Evolutionary conservation across 2,329 filamentous ascomycete species (phyloP).

Genomic region (Waltergamsia citrina): DNA sequence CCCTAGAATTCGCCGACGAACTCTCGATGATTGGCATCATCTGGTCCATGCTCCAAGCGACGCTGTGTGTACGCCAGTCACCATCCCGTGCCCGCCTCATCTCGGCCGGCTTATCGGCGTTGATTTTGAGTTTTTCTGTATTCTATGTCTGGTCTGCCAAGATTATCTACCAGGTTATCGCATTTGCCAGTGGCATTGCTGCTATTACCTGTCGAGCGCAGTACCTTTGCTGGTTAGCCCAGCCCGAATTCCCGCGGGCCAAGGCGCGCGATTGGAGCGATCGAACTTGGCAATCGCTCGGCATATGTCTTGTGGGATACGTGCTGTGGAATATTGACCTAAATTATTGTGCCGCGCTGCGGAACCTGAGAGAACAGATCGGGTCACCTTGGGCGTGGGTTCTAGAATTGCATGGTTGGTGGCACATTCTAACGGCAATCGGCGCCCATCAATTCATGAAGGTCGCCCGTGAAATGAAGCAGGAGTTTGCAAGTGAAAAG

Average conservation of each 20-base stretch:
- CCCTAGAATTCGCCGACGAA: slow-evolving; percentile 40
- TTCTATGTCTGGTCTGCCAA: too few species aligned
- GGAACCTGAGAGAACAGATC: slow-evolving; percentile 28
- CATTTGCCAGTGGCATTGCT: slow-evolving; percentile 22
- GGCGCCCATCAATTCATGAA: too few species aligned
- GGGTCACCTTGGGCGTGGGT: slow-evolving; percentile 46
- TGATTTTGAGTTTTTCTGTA: too few species aligned
- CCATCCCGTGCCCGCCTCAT: slow-evolving; percentile 17
- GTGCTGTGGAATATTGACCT: slow-evolving; percentile 49
- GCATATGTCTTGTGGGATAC: slow-evolving; percentile 33
- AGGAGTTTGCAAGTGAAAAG: too few species aligned
- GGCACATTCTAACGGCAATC: slow-evolving; percentile 52
- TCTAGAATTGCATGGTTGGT: slow-evolving; percentile 54
- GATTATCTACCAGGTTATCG: too few species aligned
- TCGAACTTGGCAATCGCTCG: slow-evolving; percentile 17
- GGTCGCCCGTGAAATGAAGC: too few species aligned
- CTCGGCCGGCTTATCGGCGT: too few species aligned
- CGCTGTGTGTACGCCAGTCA: slow-evolving; percentile 33
- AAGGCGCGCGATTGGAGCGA: slow-evolving; percentile 15
- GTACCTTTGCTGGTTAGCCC: slow-evolving; percentile 21
- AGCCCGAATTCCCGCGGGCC: slow-evolving; percentile 15
- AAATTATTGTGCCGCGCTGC: slow-evolving; percentile 38
- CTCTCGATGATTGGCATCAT: slow-evolving; percentile 48
- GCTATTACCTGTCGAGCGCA: slow-evolving; percentile 21
- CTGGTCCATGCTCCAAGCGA: slow-evolving; percentile 40